phyloP scores from a whole-genome alignment of 2,329 filamentous ascomycete species.

The Plenodomus lindquistii region DNA sequence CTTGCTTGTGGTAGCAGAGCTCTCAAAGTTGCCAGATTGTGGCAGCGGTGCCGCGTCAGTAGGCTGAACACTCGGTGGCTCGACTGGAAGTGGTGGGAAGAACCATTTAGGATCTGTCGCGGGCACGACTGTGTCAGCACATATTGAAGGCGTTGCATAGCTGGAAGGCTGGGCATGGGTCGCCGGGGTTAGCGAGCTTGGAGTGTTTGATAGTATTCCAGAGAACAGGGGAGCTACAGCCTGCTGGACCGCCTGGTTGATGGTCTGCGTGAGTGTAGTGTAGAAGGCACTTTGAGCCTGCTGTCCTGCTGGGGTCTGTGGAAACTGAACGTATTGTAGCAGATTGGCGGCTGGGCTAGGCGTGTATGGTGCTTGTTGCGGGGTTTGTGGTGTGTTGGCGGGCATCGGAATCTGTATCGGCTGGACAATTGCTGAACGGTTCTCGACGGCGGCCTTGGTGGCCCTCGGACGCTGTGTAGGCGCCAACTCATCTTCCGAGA shows the following conservation, averaged over 20 bases:
- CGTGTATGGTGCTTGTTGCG: conserved; percentile 14
- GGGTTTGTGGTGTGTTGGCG: conserved; percentile 1
- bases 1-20: not conserved
- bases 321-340: conserved; percentile 30
- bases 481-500: conserved; percentile 37
- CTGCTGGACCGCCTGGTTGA: conserved; percentile 29
- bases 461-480: conserved; percentile 15
- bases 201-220: conserved; percentile 13
- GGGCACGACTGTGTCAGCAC: conserved; percentile 18
- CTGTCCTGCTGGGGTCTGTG: conserved; percentile 35
- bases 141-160: conserved; percentile 1
- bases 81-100: conserved; percentile 24
- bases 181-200: conserved; percentile 6
- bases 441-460: not conserved
- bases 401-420: not conserved
- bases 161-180: conserved; percentile 6
- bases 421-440: not conserved
- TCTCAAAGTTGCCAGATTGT: not conserved
- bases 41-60: conserved; percentile 18
- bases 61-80: not conserved
- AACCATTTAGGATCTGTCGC: conserved; percentile 35
- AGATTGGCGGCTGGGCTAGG: conserved; percentile 22
- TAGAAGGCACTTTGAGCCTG: conserved; percentile 33
- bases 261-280: conserved; percentile 25
- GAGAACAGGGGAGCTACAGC: conserved; percentile 27